Evolutionary conservation across 2,329 filamentous ascomycete species (phyloP), one percentile per base, ranked within the genome.

Genomic region (Lecanicillium sp.): DNA sequence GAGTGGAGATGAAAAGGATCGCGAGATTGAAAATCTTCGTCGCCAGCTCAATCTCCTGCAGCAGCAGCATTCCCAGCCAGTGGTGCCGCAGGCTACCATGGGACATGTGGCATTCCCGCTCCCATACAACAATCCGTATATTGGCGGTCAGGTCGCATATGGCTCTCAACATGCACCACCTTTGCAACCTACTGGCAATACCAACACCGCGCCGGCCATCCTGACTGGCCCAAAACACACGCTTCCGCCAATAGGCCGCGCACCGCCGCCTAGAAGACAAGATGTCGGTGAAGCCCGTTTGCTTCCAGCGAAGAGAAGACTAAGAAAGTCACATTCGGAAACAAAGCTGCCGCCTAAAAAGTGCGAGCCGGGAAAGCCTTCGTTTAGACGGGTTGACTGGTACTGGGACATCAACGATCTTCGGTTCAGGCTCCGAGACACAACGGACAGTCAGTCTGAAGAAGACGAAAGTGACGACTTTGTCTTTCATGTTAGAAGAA

Each of bases 401-500:
- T 62, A 75, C 1, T 76, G 72, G 71, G 70, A 75, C 44, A 65
- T 53, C 18, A 53, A 51, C 7, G 61, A 67, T 8, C 68, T 73
- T 48, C 64, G 67, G 43, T 75, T 61, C 59, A 74, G 69, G 46
- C 62, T 78, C 3, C 72, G 76, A 38, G 65, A 75, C 32, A 76
- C 70, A 6, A 63, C 69, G 12, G 65, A 74, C 37, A 53, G 62
- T 9, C 40, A 41, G 18, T 51, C 54, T 1, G 50, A 53, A 4
- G 67, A 68, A n/a, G 54, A 62, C 0, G 59, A 84, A 48, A 89
- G 87, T 57, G 80, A 89, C 43, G 78, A 84, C 43, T 92, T 82
- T 55, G 71, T 87, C 20, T 94, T 95, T 57, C 85, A 87, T 17
- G 83, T 95, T 13, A 78, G 85, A 13, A 75, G 88, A 39, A 82